A percentile compares a stretch with the other conserved stretches of the same genome.
phyloP scores from a whole-genome alignment of 495 filamentous ascomycete species.

The Sabuloglossum arenarium region DNA sequence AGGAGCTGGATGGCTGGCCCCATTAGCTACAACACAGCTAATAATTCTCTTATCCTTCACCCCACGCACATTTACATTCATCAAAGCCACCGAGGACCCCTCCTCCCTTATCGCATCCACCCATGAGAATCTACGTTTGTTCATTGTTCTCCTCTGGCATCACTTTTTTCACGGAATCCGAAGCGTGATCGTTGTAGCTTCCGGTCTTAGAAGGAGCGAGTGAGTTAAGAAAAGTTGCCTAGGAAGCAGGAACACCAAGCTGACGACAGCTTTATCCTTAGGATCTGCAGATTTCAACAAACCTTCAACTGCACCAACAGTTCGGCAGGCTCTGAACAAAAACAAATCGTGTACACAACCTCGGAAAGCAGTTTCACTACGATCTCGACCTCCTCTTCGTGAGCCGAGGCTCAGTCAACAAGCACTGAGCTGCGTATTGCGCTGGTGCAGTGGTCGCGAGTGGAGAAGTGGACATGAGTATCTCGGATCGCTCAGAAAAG shows the following conservation, averaged over 20 bases:
- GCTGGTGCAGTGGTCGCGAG: not conserved
- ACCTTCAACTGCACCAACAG: not conserved
- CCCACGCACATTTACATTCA: no score
- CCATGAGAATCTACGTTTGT: not conserved
- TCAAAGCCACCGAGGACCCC: not conserved
- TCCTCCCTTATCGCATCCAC: not conserved
- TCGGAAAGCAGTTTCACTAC: not conserved
- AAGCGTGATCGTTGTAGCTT: not conserved
- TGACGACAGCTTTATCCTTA: not conserved
- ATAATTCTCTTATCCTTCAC: no score
- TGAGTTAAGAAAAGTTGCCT: not conserved
- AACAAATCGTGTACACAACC: not conserved
- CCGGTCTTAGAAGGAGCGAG: not conserved
- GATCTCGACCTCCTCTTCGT: not conserved
- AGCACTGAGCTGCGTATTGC: not conserved
- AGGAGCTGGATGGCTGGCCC: no score
- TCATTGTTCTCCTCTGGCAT: not conserved
- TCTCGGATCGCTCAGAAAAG: conserved; percentile 23
- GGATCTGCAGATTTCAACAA: not conserved
- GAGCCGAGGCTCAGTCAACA: not conserved
- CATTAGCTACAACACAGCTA: no score
- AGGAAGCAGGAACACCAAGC: not conserved
- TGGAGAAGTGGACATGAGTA: not conserved
- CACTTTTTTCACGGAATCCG: not conserved
- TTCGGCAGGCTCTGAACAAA: not conserved